Base-by-base conservation (phyloP, 345 rosid genomes). In the Noccaea bulbosa region DNA sequence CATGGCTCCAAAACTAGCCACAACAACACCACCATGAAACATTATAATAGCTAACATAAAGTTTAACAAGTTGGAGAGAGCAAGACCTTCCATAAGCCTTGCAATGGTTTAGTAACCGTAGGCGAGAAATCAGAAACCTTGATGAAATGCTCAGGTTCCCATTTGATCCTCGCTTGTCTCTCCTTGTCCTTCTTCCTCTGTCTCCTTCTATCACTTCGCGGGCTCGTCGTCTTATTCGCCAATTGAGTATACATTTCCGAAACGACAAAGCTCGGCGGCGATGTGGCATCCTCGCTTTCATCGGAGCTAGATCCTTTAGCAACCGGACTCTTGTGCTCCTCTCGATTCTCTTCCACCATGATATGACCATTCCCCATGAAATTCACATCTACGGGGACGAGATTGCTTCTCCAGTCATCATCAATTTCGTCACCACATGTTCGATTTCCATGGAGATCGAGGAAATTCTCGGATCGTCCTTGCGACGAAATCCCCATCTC, bases 1-100 rank as follows among this genome's bases (percentile, higher is more conserved):
- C 22, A 20, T 17, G 20, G 20, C 1, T 0, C 22, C 22, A 20
- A 20, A 32, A 33, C 47, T n/a, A 20, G 22, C 22, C 22, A 20
- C 14, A 43, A 45, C 66, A 38, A 48, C 27, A 2, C 69, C 15
- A 30, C 51, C 69, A 20, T 20, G 22, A 20, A 20, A 20, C 22
- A 20, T 20, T 20, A 20, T 20, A 20, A 20, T 20, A 20, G 22
- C 22, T 20, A 20, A 20, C 1, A 20, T 20, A 20, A 20, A 20
- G 1, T 20, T 20, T 8, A 44, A 54, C 7, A 34, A 56, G 59
- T 57, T 37, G 6, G 1, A 39, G 35, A 39, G 35, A 46, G 14
- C 5, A 30, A 65, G 72, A 88, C 96, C 98, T 91, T 90, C 97
- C 96, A 91, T 33, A 91, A 76, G 15, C 97, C 98, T 79, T 93